phyloP scores from a whole-genome alignment of 2,329 filamentous ascomycete species.

The Calonectria pteridis region DNA sequence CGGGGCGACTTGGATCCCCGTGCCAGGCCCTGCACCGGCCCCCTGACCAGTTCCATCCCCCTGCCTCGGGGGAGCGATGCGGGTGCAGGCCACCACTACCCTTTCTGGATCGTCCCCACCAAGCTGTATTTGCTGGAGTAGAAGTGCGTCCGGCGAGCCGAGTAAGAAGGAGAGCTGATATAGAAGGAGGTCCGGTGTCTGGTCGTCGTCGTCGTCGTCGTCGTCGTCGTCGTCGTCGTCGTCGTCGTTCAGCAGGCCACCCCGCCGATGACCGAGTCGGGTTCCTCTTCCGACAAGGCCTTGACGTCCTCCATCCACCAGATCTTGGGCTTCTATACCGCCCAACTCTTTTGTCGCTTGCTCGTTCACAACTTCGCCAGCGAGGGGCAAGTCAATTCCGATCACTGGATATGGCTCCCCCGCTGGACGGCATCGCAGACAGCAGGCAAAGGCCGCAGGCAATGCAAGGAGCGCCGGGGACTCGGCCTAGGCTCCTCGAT shows the following conservation, averaged over 20 bases:
- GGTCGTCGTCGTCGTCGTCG: too few relatives aligned
- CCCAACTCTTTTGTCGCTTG: background rate
- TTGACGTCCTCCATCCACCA: background rate
- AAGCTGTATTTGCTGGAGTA: too few relatives aligned
- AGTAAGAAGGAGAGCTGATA: too few relatives aligned
- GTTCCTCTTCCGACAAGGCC: too few relatives aligned
- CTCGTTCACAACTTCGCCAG: background rate
- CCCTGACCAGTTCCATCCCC: background rate
- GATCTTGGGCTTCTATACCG: background rate
- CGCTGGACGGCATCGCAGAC: background rate
- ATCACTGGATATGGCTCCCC: background rate
- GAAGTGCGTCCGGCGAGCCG: too few relatives aligned
- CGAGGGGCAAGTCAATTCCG: background rate
- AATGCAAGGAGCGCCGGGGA: background rate
- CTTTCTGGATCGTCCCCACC: background rate
- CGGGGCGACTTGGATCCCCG: background rate
- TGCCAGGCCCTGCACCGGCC: background rate
- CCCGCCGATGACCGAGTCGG: too few relatives aligned
- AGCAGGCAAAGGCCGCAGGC: too few relatives aligned
- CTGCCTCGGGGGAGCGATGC: too few relatives aligned
- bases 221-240: too few relatives aligned
- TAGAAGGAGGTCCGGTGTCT: too few relatives aligned
- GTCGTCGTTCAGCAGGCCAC: too few relatives aligned
- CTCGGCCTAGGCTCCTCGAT: background rate
- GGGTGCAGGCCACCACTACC: background rate